Percentiles rank a stretch among this genome's conserved stretches.
Conservation (phyloP, 2,329 filamentous ascomycete genomes). For the Clonostachys sp. region DNA sequence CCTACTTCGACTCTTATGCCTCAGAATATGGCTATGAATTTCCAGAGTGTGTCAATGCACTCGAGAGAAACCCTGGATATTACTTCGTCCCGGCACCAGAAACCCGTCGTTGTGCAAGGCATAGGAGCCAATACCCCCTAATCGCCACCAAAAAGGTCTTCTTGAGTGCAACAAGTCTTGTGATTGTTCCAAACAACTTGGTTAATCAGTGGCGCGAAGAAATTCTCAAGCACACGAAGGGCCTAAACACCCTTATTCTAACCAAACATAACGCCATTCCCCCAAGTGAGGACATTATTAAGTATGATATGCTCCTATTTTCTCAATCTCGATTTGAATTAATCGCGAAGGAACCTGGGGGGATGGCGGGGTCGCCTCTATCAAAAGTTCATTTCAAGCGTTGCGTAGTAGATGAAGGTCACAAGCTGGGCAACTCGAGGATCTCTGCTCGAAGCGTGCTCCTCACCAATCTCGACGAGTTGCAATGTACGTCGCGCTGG, state of each 20-base stretch:
- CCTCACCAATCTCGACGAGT: constrained; percentile 41
- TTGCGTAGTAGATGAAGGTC: constrained; percentile 89
- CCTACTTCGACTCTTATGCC: constrained; percentile 48
- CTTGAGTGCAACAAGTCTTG: constrained; percentile 65
- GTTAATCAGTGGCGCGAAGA: constrained; percentile 81
- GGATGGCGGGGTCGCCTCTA: constrained; percentile 50
- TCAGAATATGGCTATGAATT: constrained; percentile 43
- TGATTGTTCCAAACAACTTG: constrained; percentile 80
- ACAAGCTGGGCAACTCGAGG: constrained; percentile 69
- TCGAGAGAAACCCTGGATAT: constrained; percentile 52
- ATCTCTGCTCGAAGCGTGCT: constrained; percentile 50
- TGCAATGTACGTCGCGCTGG: constrained; percentile 74
- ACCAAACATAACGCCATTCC: constrained; percentile 53
- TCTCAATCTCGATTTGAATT: constrained; percentile 69
- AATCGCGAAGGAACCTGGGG: constrained; percentile 30
- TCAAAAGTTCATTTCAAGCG: constrained; percentile 76
- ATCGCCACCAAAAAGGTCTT: constrained; percentile 44
- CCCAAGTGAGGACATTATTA: constrained; percentile 47
- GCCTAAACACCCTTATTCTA: constrained; percentile 62
- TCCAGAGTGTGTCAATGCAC: constrained; percentile 45
- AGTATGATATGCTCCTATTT: constrained; percentile 75
- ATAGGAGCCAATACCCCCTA: constrained; percentile 1
- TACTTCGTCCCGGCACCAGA: constrained; percentile 51
- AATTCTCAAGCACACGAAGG: constrained; percentile 70
- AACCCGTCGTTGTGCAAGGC: constrained; percentile 17